Conservation (phyloP, 2,329 filamentous ascomycete species). For the Cladosporium halotolerans region DNA sequence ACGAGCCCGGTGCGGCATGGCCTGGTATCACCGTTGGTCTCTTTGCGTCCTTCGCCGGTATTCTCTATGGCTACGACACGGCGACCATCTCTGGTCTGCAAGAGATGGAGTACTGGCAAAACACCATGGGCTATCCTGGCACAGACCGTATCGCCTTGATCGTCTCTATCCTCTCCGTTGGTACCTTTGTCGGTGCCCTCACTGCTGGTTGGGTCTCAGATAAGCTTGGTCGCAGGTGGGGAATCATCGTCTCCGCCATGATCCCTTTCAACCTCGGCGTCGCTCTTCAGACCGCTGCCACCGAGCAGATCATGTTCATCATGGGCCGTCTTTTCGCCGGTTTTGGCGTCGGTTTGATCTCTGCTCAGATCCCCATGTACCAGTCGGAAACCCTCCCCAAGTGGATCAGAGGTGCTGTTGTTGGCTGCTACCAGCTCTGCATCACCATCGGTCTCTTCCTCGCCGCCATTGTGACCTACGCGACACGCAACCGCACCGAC, state of each 20-base stretch:
- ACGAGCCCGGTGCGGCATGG: conserved; percentile 37
- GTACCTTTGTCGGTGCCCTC: conserved; percentile 69
- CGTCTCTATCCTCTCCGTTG: conserved; percentile 75
- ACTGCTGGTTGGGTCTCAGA: conserved; percentile 66
- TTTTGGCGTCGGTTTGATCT: conserved; percentile 63
- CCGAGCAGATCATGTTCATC: conserved; percentile 52
- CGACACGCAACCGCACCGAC: conserved; percentile 45
- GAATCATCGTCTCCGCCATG: conserved; percentile 57
- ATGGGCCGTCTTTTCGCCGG: conserved; percentile 57
- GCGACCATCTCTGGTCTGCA: conserved; percentile 58
- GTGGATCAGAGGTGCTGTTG: conserved; percentile 71
- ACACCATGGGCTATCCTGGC: conserved; percentile 20
- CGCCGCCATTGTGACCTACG: conserved; percentile 62
- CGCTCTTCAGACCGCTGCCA: conserved; percentile 63
- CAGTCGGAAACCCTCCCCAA: conserved; percentile 78
- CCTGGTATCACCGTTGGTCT: conserved; percentile 39
- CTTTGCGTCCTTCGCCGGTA: conserved; percentile 42
- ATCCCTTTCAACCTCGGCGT: conserved; percentile 65
- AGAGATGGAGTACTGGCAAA: conserved; percentile 24
- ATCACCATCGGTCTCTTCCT: conserved; percentile 66
- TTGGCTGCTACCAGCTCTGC: conserved; percentile 70
- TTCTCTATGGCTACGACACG: conserved; percentile 54
- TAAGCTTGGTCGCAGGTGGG: conserved; percentile 61
- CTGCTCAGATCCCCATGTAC: conserved; percentile 58
- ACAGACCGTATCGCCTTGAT: conserved; percentile 50